phyloP scores from a whole-genome alignment of 768 basidiomycete species.

The Phylloporus rhodoxanthus region DNA sequence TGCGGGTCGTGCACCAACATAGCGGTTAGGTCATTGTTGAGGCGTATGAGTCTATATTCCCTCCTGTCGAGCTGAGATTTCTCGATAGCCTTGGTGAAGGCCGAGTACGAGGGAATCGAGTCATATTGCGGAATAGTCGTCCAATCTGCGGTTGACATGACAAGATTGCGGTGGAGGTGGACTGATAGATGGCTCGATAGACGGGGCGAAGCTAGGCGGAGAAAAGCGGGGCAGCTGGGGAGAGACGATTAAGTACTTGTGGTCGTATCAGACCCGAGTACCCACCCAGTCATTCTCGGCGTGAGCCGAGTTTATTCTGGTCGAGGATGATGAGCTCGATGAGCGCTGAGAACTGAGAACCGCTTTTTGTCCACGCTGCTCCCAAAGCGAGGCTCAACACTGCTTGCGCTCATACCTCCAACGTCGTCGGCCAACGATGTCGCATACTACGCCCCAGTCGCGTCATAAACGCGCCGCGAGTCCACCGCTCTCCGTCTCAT shows the following conservation, averaged over 20 bases:
- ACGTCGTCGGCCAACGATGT: neutral
- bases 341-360: neutral
- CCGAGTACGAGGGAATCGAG: conserved; percentile 39
- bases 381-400: conserved; percentile 6
- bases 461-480: conserved; percentile 29
- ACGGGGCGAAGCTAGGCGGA: conserved; percentile 2
- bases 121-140: conserved; percentile 6
- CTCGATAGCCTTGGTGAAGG: conserved; percentile 57
- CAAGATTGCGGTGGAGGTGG: conserved; percentile 10
- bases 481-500: conserved; percentile 33
- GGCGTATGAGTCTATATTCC: conserved; percentile 70
- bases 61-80: conserved; percentile 76
- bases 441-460: conserved; percentile 20
- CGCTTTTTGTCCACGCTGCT: conserved; percentile 10
- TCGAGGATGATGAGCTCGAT: conserved; percentile 2
- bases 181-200: neutral
- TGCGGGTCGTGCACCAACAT: conserved; percentile 76
- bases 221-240: conserved; percentile 4
- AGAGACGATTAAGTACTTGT: neutral
- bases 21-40: conserved; percentile 88
- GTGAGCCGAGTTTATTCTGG: conserved; percentile 9
- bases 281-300: conserved; percentile 21
- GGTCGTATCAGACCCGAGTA: conserved; percentile 7
- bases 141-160: conserved; percentile 25
- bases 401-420: neutral